Base-by-base conservation (phyloP, 805 yeast species). In the Scheffersomyces lignosus region DNA sequence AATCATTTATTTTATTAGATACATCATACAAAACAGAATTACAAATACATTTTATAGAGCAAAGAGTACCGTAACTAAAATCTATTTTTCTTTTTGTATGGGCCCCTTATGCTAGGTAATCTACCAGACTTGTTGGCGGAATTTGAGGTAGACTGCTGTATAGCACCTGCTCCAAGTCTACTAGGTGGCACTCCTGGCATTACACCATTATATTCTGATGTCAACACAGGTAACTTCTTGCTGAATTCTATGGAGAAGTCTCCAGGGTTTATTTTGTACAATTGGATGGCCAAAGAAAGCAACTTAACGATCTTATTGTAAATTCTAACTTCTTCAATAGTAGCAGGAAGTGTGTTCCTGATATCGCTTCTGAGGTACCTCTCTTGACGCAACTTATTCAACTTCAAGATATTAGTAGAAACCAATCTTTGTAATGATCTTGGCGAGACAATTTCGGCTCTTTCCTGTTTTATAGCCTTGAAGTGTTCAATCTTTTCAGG, bases 151-250 rank as follows among this genome's bases (percentile, higher is more conserved):
- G 32, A 15, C n/a, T n/a, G n/a, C 12, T 26, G 25, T 10, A 33
- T 15, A 24, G 29, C 27, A 23, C 22, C 31, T 8, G 38, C 15
- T 7, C 25, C 27, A 15, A 36, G 33, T 18, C 40, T 45, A 28
- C 38, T 39, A 27, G 71, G 48, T 3, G 71, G 56, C 4, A 73
- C 63, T 2, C 86, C 84, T 1, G 96, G 96, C 52, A 90, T 70
- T 1, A 83, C 73, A 31, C 97, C 97, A 25, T 76, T 64, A 52
- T 87, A 89, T 46, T 82, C 87, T 16, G 81, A 76, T 54, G 80
- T 80, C 38, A 85, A 70, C 0, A 85, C 81, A 1, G 96, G 95
- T 31, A 90, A 56, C 16, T 60, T 61, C 27, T 64, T 59, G 29
- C 70, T 64, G 34, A 66, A 52, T 16, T 53, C 48, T 18, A 58